Conservation (phyloP, 495 filamentous ascomycete genomes). For the Aspergillus taichungensis region DNA sequence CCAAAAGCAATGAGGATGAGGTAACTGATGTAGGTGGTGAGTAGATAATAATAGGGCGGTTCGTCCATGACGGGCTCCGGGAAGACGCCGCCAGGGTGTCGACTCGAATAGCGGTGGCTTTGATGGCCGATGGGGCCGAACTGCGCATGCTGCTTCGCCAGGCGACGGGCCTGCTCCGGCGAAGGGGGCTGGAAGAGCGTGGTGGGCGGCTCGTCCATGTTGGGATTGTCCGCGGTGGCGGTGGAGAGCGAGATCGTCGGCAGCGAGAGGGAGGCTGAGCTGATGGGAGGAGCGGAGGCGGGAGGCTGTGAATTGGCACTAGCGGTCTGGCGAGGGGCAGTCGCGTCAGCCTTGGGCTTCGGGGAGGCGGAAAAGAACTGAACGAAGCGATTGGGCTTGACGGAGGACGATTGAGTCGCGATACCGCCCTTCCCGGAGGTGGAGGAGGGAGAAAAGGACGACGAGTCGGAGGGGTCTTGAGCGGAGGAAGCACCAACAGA, state of each 20-base stretch:
- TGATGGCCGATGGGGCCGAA: slow-evolving; percentile 79
- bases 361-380: slow-evolving; percentile 53
- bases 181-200: slow-evolving; percentile 88
- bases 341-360: slow-evolving; percentile 43
- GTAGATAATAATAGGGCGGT: slow-evolving; percentile 90
- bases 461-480: slow-evolving; percentile 33
- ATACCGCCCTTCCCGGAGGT: slow-evolving; percentile 41
- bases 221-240: slow-evolving; percentile 69
- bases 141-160: slow-evolving; percentile 76
- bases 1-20: slow-evolving; percentile 92
- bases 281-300: slow-evolving; percentile 52
- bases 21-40: slow-evolving; percentile 97
- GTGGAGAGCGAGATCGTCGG: slow-evolving; percentile 91
- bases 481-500: slow-evolving; percentile 40
- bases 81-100: slow-evolving; percentile 68
- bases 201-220: slow-evolving; percentile 62
- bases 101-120: slow-evolving; percentile 78
- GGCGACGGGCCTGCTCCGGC: slow-evolving; percentile 67
- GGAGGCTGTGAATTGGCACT: slow-evolving; percentile 45
- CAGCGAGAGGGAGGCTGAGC: slow-evolving; percentile 64
- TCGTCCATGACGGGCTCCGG: slow-evolving; percentile 85
- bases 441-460: slow-evolving; percentile 37
- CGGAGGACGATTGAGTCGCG: slow-evolving; percentile 43
- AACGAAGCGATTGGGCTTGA: slow-evolving; percentile 55
- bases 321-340: slow-evolving; percentile 52